Evolutionary conservation across 306 rosid genomes (phyloP), one percentile per base, ranked within the genome.

Genomic region (Vigna mungo): DNA sequence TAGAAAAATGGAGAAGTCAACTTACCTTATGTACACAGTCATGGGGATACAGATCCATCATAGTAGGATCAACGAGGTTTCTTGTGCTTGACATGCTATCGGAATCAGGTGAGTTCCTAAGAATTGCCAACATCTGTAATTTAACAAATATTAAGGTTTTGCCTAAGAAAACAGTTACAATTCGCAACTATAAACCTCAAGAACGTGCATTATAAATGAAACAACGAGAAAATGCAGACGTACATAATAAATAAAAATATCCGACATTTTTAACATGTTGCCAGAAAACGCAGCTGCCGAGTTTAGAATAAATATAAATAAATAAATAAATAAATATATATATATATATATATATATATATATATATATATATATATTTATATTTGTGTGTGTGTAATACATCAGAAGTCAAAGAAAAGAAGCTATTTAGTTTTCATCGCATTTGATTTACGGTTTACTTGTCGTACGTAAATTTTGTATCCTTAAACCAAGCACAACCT

Each of bases 41-140:
- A 86, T 88, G 97, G 76, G 99, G 99, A 86, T 89, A 95, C 82
- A 95, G 86, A 68, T 92, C 88, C 99, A 87, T 88, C 97, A 95
- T 87, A 87, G 77, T 91, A 23, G 94, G 90, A 84, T 95, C 99
- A 68, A 90, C 87, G 70, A 83, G 85, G 79, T 87, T 90, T 75
- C 84, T 92, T 88, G 92, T 30, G 90, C 90, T 89, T 74, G 97
- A 86, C 96, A 88, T 88, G 73, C 82, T 91, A 89, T 80, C 75
- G 60, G 97, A 86, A 78, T 95, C 97, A 2, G 97, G 89, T n/a
- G 89, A 71, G 37, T 82, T 90, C 83, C 90, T 87, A 66, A 94
- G 86, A 81, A 88, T 91, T 71, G 85, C 84, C 68, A 91, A 77
- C 91, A 93, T 93, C 98, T 91, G 91, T 84, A 91, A 67, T 83